phyloP scores from a whole-genome alignment of 257 asterid genomes.

The Solanum chilense region DNA sequence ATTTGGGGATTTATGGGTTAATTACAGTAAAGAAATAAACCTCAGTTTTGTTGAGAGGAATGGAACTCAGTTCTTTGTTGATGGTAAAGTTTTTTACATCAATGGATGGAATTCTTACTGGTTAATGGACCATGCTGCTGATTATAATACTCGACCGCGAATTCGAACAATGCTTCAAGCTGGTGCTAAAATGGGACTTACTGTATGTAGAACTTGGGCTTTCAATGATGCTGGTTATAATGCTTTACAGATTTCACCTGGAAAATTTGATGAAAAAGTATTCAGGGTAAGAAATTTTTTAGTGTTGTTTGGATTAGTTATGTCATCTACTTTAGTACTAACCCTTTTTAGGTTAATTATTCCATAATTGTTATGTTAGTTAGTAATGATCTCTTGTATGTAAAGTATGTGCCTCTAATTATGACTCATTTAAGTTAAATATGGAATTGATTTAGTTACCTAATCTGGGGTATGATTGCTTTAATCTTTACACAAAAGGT shows the following conservation, averaged over 20 bases:
- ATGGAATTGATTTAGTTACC: not conserved
- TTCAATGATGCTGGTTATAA: constrained; percentile 92
- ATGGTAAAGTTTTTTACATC: constrained; percentile 74
- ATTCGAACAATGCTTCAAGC: constrained; percentile 62
- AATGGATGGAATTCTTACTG: constrained; percentile 99
- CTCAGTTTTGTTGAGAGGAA: constrained; percentile 86
- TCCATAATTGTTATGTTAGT: not conserved
- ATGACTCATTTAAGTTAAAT: not conserved
- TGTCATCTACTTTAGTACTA: not conserved
- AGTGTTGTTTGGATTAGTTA: not conserved
- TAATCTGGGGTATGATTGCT: not conserved
- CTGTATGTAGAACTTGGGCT: constrained; percentile 98
- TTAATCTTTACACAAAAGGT: not conserved
- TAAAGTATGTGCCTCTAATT: not conserved
- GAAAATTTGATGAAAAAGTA: constrained; percentile 71
- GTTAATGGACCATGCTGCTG: constrained; percentile 97
- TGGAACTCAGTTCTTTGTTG: constrained; percentile 85
- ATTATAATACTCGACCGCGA: constrained; percentile 43
- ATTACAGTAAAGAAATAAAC: constrained; percentile 24
- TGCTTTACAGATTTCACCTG: constrained; percentile 88
- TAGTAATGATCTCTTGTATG: not conserved
- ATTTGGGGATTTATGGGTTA: constrained; percentile 74
- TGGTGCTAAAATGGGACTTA: constrained; percentile 94
- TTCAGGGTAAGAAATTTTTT: constrained; percentile 54
- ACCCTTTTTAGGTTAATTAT: not conserved